These are phyloP conservation scores for Ceratocystis ficicola DNA, from an alignment of 2,329 filamentous ascomycete genomes.

Conservation along the genomic window DNA sequence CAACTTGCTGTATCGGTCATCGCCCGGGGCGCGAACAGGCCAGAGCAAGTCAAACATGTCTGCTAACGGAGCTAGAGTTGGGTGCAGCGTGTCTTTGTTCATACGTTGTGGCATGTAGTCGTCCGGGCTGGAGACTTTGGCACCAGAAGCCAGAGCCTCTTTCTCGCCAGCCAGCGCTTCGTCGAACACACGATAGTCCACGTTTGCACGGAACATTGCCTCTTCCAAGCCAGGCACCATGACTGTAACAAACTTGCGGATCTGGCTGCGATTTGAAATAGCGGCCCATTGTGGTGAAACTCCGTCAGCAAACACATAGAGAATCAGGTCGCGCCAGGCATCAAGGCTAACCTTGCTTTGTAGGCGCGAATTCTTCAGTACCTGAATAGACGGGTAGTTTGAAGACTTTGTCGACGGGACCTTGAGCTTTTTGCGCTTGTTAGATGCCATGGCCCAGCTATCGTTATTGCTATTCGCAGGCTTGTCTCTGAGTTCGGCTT, in stretches of 20 bases:
- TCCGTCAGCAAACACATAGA: conserved; percentile 57
- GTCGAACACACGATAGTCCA: conserved; percentile 37
- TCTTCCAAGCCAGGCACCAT: conserved; percentile 89
- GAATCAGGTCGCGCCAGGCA: conserved; percentile 49
- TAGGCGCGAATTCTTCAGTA: conserved; percentile 46
- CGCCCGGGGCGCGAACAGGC: conserved; percentile 78
- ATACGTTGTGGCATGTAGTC: conserved; percentile 48
- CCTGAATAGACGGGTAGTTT: conserved; percentile 48
- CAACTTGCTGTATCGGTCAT: conserved; percentile 66
- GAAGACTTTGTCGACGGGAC: conserved; percentile 42
- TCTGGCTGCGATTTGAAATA: conserved; percentile 49
- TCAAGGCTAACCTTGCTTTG: conserved; percentile 50
- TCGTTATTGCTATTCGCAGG: conserved; percentile 30
- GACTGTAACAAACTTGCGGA: conserved; percentile 70
- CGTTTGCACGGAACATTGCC: conserved; percentile 63
- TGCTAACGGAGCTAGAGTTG: conserved; percentile 52
- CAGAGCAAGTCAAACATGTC: conserved; percentile 80
- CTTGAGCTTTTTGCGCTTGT: conserved; percentile 46
- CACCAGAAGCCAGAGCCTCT: conserved; percentile 28
- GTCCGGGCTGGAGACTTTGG: conserved; percentile 38
- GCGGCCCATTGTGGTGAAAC: conserved; percentile 53
- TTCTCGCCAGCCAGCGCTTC: conserved; percentile 27
- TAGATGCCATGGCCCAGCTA: conserved; percentile 46
- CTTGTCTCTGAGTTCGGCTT: conserved; percentile 13
- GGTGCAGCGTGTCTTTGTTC: conserved; percentile 39